Base-by-base conservation (phyloP, 2,329 filamentous ascomycete species). In the Penicillium sp. region DNA sequence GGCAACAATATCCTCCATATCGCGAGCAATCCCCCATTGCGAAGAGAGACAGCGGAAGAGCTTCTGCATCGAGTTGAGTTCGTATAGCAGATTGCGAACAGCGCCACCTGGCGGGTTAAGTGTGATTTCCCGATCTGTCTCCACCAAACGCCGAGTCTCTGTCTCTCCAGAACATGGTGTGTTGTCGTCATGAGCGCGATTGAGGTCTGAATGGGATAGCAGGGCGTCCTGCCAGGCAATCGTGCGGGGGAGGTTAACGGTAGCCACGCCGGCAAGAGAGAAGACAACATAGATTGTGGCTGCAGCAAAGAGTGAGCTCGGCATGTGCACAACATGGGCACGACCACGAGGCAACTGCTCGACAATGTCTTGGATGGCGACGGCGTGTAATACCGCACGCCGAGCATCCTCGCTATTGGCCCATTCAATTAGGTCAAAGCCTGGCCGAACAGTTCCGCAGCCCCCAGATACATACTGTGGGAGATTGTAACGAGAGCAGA, bases 21-120 rank as follows among this genome's bases (percentile, higher is more conserved):
- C 74, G 56, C 68, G 66, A 7, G 74, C 74, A 48, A 77, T 68
- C 0, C 75, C 75, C 75, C 75, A 77, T 53, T 77, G 75, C 4
- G 72, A 72, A 16, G 62, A 69, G 18, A 77, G 58, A 42, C 74
- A 76, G 28, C 73, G 65, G 47, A 77, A 76, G 9, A 77, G 58
- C 59, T 76, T 76, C 52, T 76, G 74, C 64, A 77, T 74, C 16
- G 73, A 74, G 53, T 76, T 76, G 54, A 77, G 60, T 53, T 77
- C 75, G 54, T 77, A 77, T n/a, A 76, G 56, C 35, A 77, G 56
- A 62, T 76, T 76, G 39, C 72, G 67, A 11, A 64, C 65, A 5
- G 62, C 61, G 1, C 58, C 65, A 8, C 60, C 62, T 2, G 60
- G 55, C 2, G 60, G 53, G 9, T 55, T 56, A 3, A 62, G 54